Percentiles rank a stretch among this genome's conserved stretches.
phyloP scores from a whole-genome alignment of 176 grass and related monocot genomes.

The Echinochloa phyllopogon region DNA sequence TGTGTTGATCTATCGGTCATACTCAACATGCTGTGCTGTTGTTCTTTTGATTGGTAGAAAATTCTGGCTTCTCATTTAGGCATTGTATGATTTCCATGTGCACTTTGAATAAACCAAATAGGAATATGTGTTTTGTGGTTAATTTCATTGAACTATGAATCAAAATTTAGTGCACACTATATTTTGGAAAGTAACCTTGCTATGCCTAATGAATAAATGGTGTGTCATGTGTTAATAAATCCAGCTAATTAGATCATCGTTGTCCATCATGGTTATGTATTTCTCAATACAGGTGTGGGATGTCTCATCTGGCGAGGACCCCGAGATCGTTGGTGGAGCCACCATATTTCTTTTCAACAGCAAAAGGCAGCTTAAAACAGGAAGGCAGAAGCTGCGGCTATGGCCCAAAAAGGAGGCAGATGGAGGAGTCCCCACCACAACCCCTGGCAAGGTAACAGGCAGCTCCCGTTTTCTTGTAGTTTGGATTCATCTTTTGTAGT shows the following conservation, averaged over 20 bases:
- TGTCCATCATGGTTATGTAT: neutral
- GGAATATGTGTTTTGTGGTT: neutral
- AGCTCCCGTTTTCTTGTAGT: neutral
- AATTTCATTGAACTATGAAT: neutral
- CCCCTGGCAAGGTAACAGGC: constrained; percentile 80
- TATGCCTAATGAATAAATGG: neutral
- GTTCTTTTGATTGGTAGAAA: constrained; percentile 18
- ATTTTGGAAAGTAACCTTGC: neutral
- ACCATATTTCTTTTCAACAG: constrained; percentile 92
- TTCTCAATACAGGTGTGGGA: constrained; percentile 71
- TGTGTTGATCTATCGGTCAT: neutral
- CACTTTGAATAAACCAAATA: constrained; percentile 14
- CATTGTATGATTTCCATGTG: neutral
- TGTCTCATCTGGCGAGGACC: constrained; percentile 61
- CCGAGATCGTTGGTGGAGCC: constrained; percentile 65
- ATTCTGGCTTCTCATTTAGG: neutral
- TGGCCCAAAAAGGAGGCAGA: constrained; percentile 84
- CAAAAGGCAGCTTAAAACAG: constrained; percentile 93
- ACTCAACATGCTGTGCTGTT: neutral
- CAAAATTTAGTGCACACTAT: neutral
- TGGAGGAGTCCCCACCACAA: constrained; percentile 82
- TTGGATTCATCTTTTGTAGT: neutral
- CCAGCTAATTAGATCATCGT: neutral
- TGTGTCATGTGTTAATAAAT: neutral
- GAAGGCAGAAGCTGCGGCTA: constrained; percentile 78